Percentiles rank a stretch among this genome's conserved stretches.
Evolutionary conservation across 148 eudicot genomes (phyloP).

Genomic region (Dysphania ambrosioides): DNA sequence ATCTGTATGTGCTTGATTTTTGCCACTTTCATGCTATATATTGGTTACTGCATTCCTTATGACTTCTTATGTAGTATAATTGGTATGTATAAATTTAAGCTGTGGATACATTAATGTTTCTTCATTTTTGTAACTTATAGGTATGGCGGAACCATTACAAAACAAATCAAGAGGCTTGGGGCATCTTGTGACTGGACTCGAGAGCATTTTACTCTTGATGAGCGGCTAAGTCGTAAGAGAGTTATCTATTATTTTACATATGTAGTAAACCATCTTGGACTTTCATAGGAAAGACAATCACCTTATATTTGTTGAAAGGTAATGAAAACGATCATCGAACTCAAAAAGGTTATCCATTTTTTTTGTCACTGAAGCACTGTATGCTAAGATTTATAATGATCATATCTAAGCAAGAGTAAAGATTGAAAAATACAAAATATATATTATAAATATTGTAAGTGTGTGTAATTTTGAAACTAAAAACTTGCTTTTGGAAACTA

Average conservation of each 20-base stretch:
- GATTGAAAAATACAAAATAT: too few species aligned
- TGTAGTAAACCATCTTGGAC: neutral
- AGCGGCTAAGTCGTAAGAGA: conserved; percentile 97
- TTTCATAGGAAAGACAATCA: neutral
- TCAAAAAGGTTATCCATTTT: neutral
- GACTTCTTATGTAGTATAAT: neutral
- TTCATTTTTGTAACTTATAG: conserved; percentile 36
- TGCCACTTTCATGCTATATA: neutral
- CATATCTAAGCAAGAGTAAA: too few species aligned
- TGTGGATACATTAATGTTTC: neutral
- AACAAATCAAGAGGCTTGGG: conserved; percentile 97
- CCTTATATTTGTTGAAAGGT: neutral
- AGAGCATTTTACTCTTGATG: conserved; percentile 96
- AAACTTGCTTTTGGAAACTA: too few species aligned
- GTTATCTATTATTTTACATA: conserved; percentile 31
- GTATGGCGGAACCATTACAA: conserved; percentile 96
- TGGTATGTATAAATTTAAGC: neutral
- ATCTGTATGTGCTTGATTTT: too few species aligned
- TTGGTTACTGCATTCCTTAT: neutral
- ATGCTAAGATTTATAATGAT: too few species aligned
- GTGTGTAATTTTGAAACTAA: too few species aligned
- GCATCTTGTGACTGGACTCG: conserved; percentile 99
- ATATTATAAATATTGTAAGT: too few species aligned
- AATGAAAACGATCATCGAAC: neutral
- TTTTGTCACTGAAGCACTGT: too few species aligned